A percentile compares a stretch with the other conserved stretches of the same genome.
phyloP scores from a whole-genome alignment of 2,329 filamentous ascomycete species.

The Botrytis galanthina region DNA sequence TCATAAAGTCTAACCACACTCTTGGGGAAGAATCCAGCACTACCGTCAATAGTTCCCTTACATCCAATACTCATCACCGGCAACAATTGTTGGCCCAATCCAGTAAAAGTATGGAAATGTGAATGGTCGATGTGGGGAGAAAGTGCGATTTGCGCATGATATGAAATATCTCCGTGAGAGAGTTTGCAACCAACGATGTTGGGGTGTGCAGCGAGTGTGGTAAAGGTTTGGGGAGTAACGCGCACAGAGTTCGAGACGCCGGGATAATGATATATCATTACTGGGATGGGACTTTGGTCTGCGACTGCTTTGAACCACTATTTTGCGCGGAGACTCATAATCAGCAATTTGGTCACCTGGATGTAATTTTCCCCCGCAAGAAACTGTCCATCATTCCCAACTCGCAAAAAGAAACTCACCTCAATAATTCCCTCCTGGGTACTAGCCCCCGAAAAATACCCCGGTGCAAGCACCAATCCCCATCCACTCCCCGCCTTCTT shows the following conservation, averaged over 20 bases:
- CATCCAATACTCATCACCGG: slow-evolving; percentile 61
- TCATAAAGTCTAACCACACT: slow-evolving; percentile 58
- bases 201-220: slow-evolving; percentile 55
- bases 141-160: slow-evolving; percentile 59
- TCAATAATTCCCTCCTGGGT: slow-evolving; percentile 58
- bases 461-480: slow-evolving; percentile 62
- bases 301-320: slow-evolving; percentile 19
- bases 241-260: slow-evolving; percentile 65
- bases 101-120: slow-evolving; percentile 61
- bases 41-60: slow-evolving; percentile 64
- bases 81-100: slow-evolving; percentile 63
- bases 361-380: not conserved
- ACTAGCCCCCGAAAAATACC: slow-evolving; percentile 60
- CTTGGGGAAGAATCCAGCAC: slow-evolving; percentile 64
- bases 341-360: not conserved
- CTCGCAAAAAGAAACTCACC: slow-evolving; percentile 38
- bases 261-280: slow-evolving; percentile 49
- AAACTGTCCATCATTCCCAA: slow-evolving; percentile 46
- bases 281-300: slow-evolving; percentile 19
- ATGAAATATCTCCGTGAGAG: slow-evolving; percentile 65
- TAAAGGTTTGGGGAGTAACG: slow-evolving; percentile 57
- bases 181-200: slow-evolving; percentile 71
- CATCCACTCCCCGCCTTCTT: slow-evolving; percentile 58
- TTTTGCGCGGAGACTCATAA: slow-evolving; percentile 34
- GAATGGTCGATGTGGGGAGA: slow-evolving; percentile 58